Conservation (phyloP, 805 yeast genomes). For the Lipomyces starkeyi region DNA sequence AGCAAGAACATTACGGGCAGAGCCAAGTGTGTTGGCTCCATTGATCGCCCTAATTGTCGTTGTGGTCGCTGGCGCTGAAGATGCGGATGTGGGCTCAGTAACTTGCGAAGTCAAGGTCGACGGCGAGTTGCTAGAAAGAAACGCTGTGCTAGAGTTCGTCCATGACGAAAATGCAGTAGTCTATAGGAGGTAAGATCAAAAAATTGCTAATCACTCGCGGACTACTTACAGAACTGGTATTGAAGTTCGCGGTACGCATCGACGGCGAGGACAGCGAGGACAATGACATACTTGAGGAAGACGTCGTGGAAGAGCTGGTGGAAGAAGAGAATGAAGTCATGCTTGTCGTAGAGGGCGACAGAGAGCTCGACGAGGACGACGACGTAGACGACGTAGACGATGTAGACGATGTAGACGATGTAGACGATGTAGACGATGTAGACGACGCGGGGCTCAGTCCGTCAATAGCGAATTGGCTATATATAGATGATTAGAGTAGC, state of each 20-base stretch:
- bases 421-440: slow-evolving; percentile 4
- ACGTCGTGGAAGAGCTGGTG: neutral
- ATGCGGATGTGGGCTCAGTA: neutral
- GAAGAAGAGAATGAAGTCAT: slow-evolving; percentile 1
- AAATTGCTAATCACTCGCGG: neutral
- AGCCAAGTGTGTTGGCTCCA: neutral
- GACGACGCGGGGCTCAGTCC: slow-evolving; percentile 14
- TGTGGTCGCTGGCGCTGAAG: neutral
- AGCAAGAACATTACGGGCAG: neutral
- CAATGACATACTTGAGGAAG: neutral
- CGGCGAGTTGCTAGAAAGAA: neutral
- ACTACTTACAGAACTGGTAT: neutral
- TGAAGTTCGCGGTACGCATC: neutral
- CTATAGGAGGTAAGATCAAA: neutral
- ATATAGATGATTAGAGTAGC: neutral
- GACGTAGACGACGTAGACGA: no score
- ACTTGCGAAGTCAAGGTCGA: neutral
- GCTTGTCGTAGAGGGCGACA: slow-evolving; percentile 8
- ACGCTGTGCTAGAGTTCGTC: slow-evolving; percentile 17
- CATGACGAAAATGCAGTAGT: slow-evolving; percentile 2
- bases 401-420: no score
- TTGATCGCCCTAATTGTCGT: slow-evolving; percentile 3
- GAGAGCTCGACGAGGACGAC: slow-evolving; percentile 6
- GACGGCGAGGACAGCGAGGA: slow-evolving; percentile 9
- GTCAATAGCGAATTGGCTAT: slow-evolving; percentile 25